A percentile compares a stretch with the other conserved stretches of the same genome.
These are phyloP conservation scores for Stagonosporopsis rhizophila DNA, from an alignment of 2,329 filamentous ascomycete genomes.

Conservation along the genomic window DNA sequence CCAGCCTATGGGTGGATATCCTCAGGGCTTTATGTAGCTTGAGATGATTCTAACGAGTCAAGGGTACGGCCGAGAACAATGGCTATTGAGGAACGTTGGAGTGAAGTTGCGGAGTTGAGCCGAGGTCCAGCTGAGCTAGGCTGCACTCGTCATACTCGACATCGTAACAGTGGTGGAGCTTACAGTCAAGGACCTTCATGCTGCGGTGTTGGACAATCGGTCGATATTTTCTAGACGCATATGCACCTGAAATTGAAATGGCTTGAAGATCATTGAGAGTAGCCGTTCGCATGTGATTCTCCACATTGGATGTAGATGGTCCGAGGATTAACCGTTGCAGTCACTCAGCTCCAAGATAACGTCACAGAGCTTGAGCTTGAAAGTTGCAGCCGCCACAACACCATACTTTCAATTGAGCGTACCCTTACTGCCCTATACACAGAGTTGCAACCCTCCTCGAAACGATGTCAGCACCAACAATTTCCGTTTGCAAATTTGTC, in stretches of 20 bases:
- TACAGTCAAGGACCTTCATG: background rate
- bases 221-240: background rate
- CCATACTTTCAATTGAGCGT: slow-evolving; percentile 8
- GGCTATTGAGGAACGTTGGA: slow-evolving; percentile 13
- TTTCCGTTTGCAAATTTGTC: slow-evolving; percentile 88
- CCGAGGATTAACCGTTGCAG: slow-evolving; percentile 17
- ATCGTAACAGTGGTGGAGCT: background rate
- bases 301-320: background rate
- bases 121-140: slow-evolving; percentile 30
- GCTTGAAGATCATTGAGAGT: background rate
- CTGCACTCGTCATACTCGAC: background rate
- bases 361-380: slow-evolving; percentile 11
- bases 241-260: too few relatives aligned
- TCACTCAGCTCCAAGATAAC: slow-evolving; percentile 35
- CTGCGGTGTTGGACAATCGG: background rate
- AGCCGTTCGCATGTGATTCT: slow-evolving; percentile 4
- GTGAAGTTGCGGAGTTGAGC: slow-evolving; percentile 21
- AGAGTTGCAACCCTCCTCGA: background rate
- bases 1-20: background rate
- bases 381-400: background rate
- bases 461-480: slow-evolving; percentile 68
- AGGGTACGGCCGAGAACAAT: slow-evolving; percentile 30
- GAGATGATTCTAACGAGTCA: slow-evolving; percentile 25
- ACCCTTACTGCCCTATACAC: background rate
- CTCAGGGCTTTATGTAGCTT: background rate